phyloP scores from a whole-genome alignment of 495 filamentous ascomycete genomes.

The Annulohypoxylon stygium region DNA sequence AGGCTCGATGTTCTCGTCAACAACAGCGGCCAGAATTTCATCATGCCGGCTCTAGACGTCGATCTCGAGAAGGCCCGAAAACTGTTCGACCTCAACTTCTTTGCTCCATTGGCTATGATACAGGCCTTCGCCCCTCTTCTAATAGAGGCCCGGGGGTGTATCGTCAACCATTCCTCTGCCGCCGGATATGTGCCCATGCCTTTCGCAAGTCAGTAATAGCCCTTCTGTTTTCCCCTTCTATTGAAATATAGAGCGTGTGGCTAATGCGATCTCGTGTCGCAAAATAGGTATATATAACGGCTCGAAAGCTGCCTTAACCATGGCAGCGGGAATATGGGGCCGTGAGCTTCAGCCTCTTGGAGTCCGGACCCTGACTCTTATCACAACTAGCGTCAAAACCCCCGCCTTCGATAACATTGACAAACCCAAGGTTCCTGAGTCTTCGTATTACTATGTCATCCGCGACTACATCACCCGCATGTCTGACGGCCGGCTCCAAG shows the following conservation, averaged over 20 bases:
- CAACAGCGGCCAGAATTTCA: slow-evolving; percentile 50
- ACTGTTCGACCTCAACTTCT: slow-evolving; percentile 58
- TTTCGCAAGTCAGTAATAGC: not conserved
- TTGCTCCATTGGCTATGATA: slow-evolving; percentile 39
- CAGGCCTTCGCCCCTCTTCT: slow-evolving; percentile 54
- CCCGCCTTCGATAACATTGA: not conserved
- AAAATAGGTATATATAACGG: not conserved
- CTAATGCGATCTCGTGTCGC: not conserved
- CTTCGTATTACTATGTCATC: not conserved
- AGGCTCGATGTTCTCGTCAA: slow-evolving; percentile 60
- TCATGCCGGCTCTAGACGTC: slow-evolving; percentile 54
- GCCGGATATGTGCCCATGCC: not conserved
- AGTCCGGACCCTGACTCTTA: slow-evolving; percentile 10
- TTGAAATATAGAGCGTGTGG: not conserved
- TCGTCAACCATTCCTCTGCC: not conserved
- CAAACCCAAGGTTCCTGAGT: not conserved
- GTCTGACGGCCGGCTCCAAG: not conserved
- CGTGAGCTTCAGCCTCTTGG: not conserved
- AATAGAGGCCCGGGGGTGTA: slow-evolving; percentile 43
- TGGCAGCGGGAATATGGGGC: not conserved
- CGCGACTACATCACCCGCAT: not conserved
- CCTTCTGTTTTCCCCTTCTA: not conserved
- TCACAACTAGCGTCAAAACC: not conserved
- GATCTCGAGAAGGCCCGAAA: slow-evolving; percentile 51
- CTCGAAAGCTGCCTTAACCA: not conserved